Evolutionary conservation across 139 green algal species (phyloP).

Genomic region (Pycnococcus provasolii): DNA sequence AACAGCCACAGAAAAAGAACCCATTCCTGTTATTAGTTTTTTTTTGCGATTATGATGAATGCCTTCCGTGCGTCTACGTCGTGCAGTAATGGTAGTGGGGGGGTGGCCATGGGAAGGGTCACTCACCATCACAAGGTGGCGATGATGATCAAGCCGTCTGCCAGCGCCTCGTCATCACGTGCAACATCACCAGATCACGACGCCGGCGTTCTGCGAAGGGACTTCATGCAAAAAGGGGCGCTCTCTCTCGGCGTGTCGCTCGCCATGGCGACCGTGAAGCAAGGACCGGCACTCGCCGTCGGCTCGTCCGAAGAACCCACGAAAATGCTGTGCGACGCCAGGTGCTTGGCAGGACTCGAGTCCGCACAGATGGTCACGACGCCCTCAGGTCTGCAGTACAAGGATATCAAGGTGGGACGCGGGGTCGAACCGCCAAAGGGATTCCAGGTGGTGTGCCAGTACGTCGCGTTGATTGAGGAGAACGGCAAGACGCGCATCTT

Average conservation of each 20-base stretch:
- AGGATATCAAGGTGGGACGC: slow-evolving; percentile 65
- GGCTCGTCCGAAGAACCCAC: not conserved
- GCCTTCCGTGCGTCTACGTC: no score
- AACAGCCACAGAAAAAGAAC: no score
- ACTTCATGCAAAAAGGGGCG: not conserved
- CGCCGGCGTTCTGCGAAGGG: not conserved
- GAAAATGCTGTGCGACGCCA: slow-evolving; percentile 18
- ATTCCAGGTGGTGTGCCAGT: slow-evolving; percentile 16
- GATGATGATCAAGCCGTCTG: no score
- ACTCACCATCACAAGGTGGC: no score
- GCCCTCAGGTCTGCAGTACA: slow-evolving; percentile 74
- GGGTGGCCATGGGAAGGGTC: no score
- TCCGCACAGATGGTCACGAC: slow-evolving; percentile 37
- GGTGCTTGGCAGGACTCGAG: not conserved
- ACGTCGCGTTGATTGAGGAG: slow-evolving; percentile 2
- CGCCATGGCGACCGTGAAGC: not conserved
- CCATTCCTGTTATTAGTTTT: no score
- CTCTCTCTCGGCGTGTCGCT: not conserved
- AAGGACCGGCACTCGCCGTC: not conserved
- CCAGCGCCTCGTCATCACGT: no score
- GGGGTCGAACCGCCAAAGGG: slow-evolving; percentile 43
- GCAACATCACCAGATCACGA: no score
- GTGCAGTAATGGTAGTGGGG: no score
- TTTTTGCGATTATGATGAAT: no score
- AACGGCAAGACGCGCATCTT: slow-evolving; percentile 45